phyloP scores from a whole-genome alignment of 1,284 basidiomycete genomes.

The Earliella scabrosa region DNA sequence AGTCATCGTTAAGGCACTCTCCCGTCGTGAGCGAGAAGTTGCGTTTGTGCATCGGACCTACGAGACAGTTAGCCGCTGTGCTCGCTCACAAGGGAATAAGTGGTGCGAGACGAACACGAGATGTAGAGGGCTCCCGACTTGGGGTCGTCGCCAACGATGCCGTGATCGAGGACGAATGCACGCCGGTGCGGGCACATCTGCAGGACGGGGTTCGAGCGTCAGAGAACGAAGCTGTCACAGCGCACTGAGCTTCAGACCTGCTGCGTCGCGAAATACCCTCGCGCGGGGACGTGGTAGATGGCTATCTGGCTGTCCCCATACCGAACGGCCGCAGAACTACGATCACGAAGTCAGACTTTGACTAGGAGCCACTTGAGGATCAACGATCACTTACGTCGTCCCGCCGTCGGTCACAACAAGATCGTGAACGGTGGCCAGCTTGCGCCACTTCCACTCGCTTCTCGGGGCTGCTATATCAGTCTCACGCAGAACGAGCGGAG shows the following conservation, averaged over 20 bases:
- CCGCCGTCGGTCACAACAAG: conserved; percentile 53
- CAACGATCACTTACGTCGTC: conserved; percentile 44
- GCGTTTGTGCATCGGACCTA: conserved; percentile 74
- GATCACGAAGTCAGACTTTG: background rate
- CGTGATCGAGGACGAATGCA: conserved; percentile 77
- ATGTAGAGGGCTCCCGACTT: conserved; percentile 48
- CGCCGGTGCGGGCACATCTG: conserved; percentile 66
- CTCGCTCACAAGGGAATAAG: background rate
- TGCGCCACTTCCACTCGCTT: conserved; percentile 64
- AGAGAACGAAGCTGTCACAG: background rate
- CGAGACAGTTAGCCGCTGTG: background rate
- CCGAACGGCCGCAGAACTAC: conserved; percentile 57
- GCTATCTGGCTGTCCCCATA: conserved; percentile 78
- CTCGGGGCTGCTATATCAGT: conserved; percentile 48
- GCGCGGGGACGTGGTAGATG: conserved; percentile 61
- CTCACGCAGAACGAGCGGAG: conserved; percentile 49
- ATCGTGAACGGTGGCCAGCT: conserved; percentile 55
- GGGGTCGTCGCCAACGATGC: conserved; percentile 65
- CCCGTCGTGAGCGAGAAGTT: conserved; percentile 68
- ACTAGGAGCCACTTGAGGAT: conserved; percentile 11
- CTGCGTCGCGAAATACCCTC: conserved; percentile 71
- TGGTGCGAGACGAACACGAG: conserved; percentile 41
- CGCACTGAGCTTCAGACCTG: conserved; percentile 44
- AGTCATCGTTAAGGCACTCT: conserved; percentile 64
- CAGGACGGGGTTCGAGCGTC: background rate